Evolutionary conservation across 352 stramenopile species (phyloP).

Genomic region (Phytophthora tubulina): DNA sequence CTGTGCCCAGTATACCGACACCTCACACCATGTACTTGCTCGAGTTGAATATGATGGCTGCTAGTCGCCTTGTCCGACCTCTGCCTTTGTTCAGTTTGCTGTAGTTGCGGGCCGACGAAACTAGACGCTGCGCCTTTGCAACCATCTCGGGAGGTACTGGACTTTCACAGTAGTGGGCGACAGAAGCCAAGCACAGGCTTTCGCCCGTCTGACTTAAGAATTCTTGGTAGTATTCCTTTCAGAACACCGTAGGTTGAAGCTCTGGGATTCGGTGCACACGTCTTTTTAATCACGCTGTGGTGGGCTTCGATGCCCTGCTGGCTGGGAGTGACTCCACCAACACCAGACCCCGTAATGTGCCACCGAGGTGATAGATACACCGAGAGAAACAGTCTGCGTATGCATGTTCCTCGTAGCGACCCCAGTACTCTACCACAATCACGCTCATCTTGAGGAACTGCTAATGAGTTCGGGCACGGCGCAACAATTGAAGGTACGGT

Average conservation of each 20-base stretch:
- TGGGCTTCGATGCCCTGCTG: constrained; percentile 30
- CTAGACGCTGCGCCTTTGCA: constrained; percentile 5
- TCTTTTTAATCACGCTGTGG: constrained; percentile 20
- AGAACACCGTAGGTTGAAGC: constrained; percentile 19
- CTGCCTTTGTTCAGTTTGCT: not conserved
- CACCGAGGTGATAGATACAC: constrained; percentile 9
- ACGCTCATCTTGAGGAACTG: not conserved
- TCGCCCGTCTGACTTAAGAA: constrained; percentile 12
- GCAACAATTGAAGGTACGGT: not conserved
- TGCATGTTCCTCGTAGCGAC: not conserved
- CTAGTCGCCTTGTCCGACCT: not conserved
- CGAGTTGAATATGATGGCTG: not conserved
- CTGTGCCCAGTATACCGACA: not conserved
- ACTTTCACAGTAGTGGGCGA: constrained; percentile 17
- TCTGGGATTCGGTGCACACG: constrained; percentile 4
- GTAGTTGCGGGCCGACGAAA: not conserved
- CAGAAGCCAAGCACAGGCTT: not conserved
- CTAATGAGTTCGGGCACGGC: not conserved
- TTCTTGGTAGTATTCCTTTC: constrained; percentile 10
- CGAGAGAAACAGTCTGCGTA: constrained; percentile 23
- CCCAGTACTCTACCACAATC: not conserved
- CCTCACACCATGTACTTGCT: not conserved
- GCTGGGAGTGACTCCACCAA: no score
- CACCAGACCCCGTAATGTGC: constrained; percentile 10
- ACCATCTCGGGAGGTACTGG: constrained; percentile 21